Conservation (phyloP, 176 grass and related monocot species). For the Oryza punctata region DNA sequence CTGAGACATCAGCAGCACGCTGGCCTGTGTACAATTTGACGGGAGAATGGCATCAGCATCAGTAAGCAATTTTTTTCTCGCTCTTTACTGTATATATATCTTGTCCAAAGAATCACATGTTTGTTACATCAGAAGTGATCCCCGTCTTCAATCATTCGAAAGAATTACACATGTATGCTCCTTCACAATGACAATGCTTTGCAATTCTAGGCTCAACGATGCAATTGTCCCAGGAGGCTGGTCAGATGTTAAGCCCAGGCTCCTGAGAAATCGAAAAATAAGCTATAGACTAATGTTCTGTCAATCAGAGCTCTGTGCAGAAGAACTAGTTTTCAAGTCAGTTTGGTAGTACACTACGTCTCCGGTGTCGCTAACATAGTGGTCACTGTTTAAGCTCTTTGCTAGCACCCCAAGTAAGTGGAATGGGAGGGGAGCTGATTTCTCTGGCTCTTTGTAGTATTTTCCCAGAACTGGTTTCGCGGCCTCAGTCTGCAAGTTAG, state of each 20-base stretch:
- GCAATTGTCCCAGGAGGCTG: conserved; percentile 26
- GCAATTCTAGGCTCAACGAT: conserved; percentile 26
- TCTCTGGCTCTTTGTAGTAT: conserved; percentile 87
- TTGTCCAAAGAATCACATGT: conserved; percentile 33
- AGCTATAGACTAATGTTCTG: conserved; percentile 27
- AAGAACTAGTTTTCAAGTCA: conserved; percentile 48
- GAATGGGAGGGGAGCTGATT: conserved; percentile 70
- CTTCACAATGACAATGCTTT: conserved; percentile 27
- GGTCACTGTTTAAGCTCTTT: conserved; percentile 68
- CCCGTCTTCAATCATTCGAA: conserved; percentile 14
- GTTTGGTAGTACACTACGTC: conserved; percentile 84
- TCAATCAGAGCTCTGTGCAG: conserved; percentile 53
- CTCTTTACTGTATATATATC: conserved; percentile 3
- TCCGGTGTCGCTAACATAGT: conserved; percentile 77
- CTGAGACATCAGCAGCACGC: conserved; percentile 4
- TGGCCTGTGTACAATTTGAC: not conserved
- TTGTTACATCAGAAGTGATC: conserved; percentile 29
- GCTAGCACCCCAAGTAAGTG: conserved; percentile 64
- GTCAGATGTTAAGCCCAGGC: conserved; percentile 25
- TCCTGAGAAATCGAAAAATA: conserved; percentile 34
- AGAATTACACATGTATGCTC: conserved; percentile 3
- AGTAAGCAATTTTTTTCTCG: not conserved
- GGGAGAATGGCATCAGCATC: not conserved
- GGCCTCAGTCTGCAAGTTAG: conserved; percentile 67
- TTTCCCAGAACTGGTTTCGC: conserved; percentile 92